A percentile compares a stretch with the other conserved stretches of the same genome.
Evolutionary conservation across 805 yeast species (phyloP).

Genomic region (Ogataea angusta): DNA sequence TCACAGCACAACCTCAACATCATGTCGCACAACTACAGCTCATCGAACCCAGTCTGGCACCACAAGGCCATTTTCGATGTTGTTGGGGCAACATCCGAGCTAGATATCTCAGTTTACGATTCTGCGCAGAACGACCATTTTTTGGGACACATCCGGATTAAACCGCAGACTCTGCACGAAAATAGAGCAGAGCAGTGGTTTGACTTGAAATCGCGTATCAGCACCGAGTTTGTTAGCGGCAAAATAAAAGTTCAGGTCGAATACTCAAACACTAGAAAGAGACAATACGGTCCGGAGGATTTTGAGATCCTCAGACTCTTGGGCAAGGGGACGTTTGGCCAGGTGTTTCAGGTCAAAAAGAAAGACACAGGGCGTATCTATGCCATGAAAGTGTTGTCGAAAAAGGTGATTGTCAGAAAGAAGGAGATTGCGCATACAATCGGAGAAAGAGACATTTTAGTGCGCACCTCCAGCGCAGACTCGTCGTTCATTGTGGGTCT

Average conservation of each 20-base stretch:
- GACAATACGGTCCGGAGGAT: constrained; percentile 89
- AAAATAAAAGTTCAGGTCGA: constrained; percentile 72
- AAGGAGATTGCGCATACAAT: constrained; percentile 98
- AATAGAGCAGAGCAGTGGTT: constrained; percentile 65
- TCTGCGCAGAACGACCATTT: constrained; percentile 77
- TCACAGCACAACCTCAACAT: constrained; percentile 26
- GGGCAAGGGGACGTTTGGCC: constrained; percentile 98
- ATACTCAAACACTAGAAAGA: constrained; percentile 64
- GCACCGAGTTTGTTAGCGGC: constrained; percentile 76
- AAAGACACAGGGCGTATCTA: constrained; percentile 85
- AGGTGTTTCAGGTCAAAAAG: constrained; percentile 93
- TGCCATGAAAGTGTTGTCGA: constrained; percentile 95
- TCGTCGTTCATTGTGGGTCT: constrained; percentile 90
- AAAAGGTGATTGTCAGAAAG: constrained; percentile 92
- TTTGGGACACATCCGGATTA: constrained; percentile 76
- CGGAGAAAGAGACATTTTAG: constrained; percentile 93
- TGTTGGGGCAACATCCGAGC: constrained; percentile 74
- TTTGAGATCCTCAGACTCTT: constrained; percentile 86
- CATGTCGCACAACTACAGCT: constrained; percentile 26
- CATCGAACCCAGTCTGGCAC: constrained; percentile 79
- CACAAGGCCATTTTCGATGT: constrained; percentile 94
- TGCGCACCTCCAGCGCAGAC: constrained; percentile 78
- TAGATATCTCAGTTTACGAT: constrained; percentile 91
- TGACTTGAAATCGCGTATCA: constrained; percentile 64
- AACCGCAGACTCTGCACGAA: constrained; percentile 54